Evolutionary conservation across 768 basidiomycete genomes (phyloP), one percentile per base, ranked within the genome.

Genomic region (Mrakia blollopis): DNA sequence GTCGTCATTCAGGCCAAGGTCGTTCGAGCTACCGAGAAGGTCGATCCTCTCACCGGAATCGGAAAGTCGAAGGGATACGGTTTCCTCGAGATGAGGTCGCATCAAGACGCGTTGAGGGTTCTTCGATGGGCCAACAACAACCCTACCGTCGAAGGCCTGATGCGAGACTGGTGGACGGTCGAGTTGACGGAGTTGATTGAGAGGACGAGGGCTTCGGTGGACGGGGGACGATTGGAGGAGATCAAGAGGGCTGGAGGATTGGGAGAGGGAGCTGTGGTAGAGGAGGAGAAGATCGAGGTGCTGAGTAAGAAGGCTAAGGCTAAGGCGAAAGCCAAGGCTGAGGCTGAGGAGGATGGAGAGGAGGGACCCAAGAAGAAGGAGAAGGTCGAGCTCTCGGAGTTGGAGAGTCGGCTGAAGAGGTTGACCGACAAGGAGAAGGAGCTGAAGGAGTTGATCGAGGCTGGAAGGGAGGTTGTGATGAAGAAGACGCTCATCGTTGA

Each of bases 101-200:
- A 99, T 80, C 89, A 91, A 8, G 93, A 98, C 82, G 94, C 96
- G 9, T 85, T 99, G 32, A 90, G 92, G 35, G 91, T 98, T 8
- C 84, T 98, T 63, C 88, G 97, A 47, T 98, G 93, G 93, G 91
- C 92, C 37, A 99, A 98, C 85, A 94, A 93, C 82, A 95, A 97
- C 82, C 84, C 88, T 0, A 88, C 86, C 5, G 87, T 91, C 0
- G 87, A 86, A 1, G 80, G 82, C 8, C 84, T 98, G 75, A 89
- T 94, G 81, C 87, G 88, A 79, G 86, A 85, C 73, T 94, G 96
- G 97, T 93, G 91, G 90, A 90, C 89, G 80, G 90, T 91, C 70
- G 94, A 97, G 78, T 80, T 86, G 73, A 80, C 82, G 72, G 84
- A 84, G 73, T 63, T 85, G 41, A 80, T 85, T 41, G 82, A 83